Base-by-base conservation (phyloP, 495 filamentous ascomycete species). In the Copromyces sp. region DNA sequence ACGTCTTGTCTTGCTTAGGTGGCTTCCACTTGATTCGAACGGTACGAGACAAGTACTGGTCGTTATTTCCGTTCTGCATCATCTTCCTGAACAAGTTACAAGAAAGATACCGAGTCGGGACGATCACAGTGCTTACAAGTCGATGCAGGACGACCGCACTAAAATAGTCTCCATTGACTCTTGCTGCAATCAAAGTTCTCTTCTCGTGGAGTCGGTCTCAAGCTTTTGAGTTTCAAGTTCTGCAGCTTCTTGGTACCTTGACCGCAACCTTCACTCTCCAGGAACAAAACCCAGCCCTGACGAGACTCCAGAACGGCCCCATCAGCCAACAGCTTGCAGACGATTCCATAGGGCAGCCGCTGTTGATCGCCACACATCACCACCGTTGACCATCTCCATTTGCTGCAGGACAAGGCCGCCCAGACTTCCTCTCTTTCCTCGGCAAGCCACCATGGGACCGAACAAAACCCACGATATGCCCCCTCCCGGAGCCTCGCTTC, bases 391-490 rank as follows among this genome's bases (percentile, higher is more conserved):
- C 53, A 65, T 35, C 53, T 65, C 53, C 29, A 65, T 65, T 65
- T 35, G 53, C 53, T 65, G 29, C 53, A 61, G 53, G 29, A 61
- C 53, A 61, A 61, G 53, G 53, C 53, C 53, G 16, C 53, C 53
- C 53, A 65, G 53, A 70, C 39, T 70, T 70, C 7, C 69, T 70
- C 42, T 40, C 11, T 70, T 39, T 41, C 35, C 39, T 65, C 53
- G 29, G 29, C 53, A 65, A 32, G 37, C 68, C 71, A 40, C 70
- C 75, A 77, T 77, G 75, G 74, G 71, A 44, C 14, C 17, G 29
- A 42, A 70, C 38, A 77, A 75, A 35, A 59, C 68, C 44, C 71
- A 39, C 42, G 68, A 71, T 8, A 68, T 68, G 42, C 69, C 69
- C 20, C 68, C 74, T 44, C 69, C 70, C 17, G 70, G 74, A 14